A percentile compares a stretch with the other conserved stretches of the same genome.
These are phyloP conservation scores for Hypoxylon perforatum DNA, from an alignment of 495 filamentous ascomycete genomes.

Conservation along the genomic window DNA sequence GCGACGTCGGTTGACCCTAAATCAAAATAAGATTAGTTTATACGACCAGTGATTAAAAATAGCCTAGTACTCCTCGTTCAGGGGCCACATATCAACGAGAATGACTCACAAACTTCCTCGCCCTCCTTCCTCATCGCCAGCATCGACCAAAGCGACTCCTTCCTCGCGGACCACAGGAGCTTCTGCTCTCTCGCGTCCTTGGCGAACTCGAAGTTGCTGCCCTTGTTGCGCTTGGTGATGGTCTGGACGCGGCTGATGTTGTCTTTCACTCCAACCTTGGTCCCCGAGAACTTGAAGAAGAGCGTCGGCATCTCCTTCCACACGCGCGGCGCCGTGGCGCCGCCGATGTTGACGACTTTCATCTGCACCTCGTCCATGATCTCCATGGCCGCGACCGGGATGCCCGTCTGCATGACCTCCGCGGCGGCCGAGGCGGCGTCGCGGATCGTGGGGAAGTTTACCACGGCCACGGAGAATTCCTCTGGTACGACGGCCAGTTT, in stretches of 20 bases:
- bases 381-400: slow-evolving; percentile 83
- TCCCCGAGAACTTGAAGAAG: slow-evolving; percentile 87
- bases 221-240: slow-evolving; percentile 70
- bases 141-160: slow-evolving; percentile 81
- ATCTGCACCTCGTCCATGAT: slow-evolving; percentile 88
- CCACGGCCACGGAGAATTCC: slow-evolving; percentile 78
- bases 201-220: slow-evolving; percentile 80
- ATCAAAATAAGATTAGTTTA: not conserved
- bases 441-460: slow-evolving; percentile 77
- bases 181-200: slow-evolving; percentile 73
- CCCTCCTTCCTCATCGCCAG: slow-evolving; percentile 71
- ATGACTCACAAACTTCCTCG: slow-evolving; percentile 66
- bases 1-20: slow-evolving; percentile 84
- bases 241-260: slow-evolving; percentile 72
- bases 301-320: slow-evolving; percentile 84
- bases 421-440: slow-evolving; percentile 77
- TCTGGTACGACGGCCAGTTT: slow-evolving; percentile 80
- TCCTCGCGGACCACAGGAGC: slow-evolving; percentile 78
- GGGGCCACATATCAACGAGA: not conserved
- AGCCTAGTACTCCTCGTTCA: not conserved
- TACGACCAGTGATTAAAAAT: not conserved
- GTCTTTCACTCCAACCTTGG: slow-evolving; percentile 73
- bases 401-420: slow-evolving; percentile 74
- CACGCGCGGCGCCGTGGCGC: slow-evolving; percentile 69
- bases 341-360: slow-evolving; percentile 78